Evolutionary conservation across 2,329 filamentous ascomycete genomes (phyloP).

Genomic region (Stachybotrys chlorohalonatus): DNA sequence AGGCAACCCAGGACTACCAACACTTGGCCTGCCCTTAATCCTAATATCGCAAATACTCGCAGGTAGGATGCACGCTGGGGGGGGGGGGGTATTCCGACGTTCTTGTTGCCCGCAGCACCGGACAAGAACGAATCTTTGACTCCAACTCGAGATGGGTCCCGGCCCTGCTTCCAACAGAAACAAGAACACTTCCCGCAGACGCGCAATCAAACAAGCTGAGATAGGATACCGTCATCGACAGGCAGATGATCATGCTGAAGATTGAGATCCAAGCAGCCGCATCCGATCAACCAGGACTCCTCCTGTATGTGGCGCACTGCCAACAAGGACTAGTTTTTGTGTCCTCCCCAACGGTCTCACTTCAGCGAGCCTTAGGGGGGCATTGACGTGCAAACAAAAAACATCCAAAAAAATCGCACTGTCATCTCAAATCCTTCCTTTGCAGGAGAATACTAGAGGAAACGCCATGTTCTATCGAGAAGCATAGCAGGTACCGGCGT

Average conservation of each 20-base stretch:
- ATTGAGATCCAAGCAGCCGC: background rate
- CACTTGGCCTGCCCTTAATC: constrained; percentile 21
- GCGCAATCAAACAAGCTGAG: background rate
- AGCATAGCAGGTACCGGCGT: constrained; percentile 36
- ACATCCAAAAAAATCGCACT: constrained; percentile 91
- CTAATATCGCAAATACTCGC: constrained; percentile 3
- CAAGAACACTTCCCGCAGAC: background rate
- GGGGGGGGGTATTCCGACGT: constrained; percentile 3
- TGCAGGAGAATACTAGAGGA: constrained; percentile 37
- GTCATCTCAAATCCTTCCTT: constrained; percentile 39
- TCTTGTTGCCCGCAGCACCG: constrained; percentile 22
- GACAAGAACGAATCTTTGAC: constrained; percentile 94
- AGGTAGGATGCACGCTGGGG: background rate
- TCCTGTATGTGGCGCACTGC: constrained; percentile 76
- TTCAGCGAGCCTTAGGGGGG: constrained; percentile 45
- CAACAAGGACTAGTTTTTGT: constrained; percentile 92
- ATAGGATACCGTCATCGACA: constrained; percentile 10
- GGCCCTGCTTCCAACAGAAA: constrained; percentile 19
- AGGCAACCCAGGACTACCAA: constrained; percentile 38
- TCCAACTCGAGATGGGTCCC: constrained; percentile 88
- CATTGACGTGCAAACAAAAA: constrained; percentile 74
- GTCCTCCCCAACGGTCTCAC: constrained; percentile 55
- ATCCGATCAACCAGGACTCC: constrained; percentile 30
- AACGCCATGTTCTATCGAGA: constrained; percentile 16
- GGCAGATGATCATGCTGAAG: background rate